Evolutionary conservation across 495 filamentous ascomycete genomes (phyloP), one percentile per base, ranked within the genome.

Genomic region (Tuber aestivum): DNA sequence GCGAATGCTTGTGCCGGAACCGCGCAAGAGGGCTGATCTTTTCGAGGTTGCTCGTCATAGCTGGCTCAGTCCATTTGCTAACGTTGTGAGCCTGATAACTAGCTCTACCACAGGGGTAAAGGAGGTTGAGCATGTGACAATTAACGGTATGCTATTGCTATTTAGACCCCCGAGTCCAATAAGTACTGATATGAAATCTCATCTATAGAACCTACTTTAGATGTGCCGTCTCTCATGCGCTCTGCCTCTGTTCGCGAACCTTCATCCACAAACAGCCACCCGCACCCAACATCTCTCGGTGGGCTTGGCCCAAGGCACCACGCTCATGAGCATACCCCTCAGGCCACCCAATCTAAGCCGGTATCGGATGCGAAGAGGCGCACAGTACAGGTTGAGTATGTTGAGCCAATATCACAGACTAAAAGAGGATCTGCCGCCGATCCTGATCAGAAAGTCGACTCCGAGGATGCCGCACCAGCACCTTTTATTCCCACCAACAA

Each of bases 21-120:
- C 95, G 27, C 88, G 95, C 73, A 96, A 95, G 85, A 90, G 95
- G 82, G 95, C 95, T 23, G 95, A 99, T 83, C 85, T 99, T 68
- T 99, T 99, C 79, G 96, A 98, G 83, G 95, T 99, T 70, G 95
- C 95, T 75, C 90, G 95, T 69, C 95, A 99, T 85, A 98, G 95
- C 86, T 99, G 95, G 95, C 87, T 99, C 71, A 97, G 91, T 84
- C 96, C 98, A 82, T 99, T 93, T 83, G 91, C 93, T 23, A 93
- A 97, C 83, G 91, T 98, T 65, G 95, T 99, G 48, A 93, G 92
- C 79, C 93, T 97, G 82, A 96, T 99, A 77, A 98, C 96, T 32
- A 97, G 94, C 84, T 94, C 90, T 83, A 95, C 94, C 14, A 97
- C 94, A 21, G 94, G 92, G 41, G 90, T 92, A 40, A 89, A 88